Conservation (phyloP, 306 rosid genomes). For the Medicago lupulina region DNA sequence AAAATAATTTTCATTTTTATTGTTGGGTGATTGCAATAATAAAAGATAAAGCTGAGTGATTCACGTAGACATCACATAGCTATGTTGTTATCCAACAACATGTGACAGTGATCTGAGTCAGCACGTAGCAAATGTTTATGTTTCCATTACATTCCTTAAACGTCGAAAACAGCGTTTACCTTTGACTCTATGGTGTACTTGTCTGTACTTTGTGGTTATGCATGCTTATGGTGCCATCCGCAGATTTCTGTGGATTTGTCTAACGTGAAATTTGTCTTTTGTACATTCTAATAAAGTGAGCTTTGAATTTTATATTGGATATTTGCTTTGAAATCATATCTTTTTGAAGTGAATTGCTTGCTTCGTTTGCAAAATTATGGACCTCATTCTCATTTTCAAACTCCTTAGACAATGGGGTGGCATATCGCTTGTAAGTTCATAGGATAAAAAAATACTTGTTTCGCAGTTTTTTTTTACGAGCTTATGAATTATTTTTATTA, state of each 20-base stretch:
- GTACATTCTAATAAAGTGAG: not conserved
- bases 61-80: not conserved
- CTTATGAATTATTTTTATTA: no score
- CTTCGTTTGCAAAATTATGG: no score
- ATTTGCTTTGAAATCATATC: no score
- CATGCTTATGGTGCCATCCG: not conserved
- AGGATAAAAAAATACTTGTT: no score
- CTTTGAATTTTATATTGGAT: not conserved
- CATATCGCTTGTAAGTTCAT: no score
- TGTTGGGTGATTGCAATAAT: not conserved
- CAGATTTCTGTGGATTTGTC: not conserved
- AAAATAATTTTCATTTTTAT: not conserved
- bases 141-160: not conserved
- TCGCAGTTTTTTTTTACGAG: no score
- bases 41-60: not conserved
- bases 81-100: not conserved
- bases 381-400: no score
- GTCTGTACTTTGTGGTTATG: not conserved
- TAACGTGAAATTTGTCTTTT: not conserved
- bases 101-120: slow-evolving; percentile 40
- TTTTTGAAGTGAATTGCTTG: no score
- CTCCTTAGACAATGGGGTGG: no score
- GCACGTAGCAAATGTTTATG: not conserved
- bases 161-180: slow-evolving; percentile 4
- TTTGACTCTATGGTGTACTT: not conserved